Percentiles rank a stretch among this genome's conserved stretches.
Evolutionary conservation across 129 eudicot genomes (phyloP).

Genomic region (Heracleum sosnowskyi): DNA sequence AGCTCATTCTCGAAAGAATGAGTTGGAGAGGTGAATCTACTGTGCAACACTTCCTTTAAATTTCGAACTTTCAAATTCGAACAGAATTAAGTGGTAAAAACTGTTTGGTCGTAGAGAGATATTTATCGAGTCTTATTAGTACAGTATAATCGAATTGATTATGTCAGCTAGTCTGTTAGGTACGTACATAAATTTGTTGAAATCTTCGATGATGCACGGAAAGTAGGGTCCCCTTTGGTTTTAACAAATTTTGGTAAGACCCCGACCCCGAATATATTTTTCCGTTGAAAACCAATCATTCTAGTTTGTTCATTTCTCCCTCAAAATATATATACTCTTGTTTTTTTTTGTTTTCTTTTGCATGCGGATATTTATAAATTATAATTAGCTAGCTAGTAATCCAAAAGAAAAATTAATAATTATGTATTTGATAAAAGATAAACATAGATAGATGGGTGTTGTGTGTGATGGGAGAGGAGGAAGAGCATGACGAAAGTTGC

Average conservation of each 20-base stretch:
- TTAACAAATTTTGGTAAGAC: neutral
- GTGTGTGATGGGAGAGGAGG: neutral
- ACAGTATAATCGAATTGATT: too few relatives aligned
- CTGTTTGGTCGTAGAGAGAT: too few relatives aligned
- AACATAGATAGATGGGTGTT: neutral
- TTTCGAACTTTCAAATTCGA: too few relatives aligned
- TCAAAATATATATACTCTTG: neutral
- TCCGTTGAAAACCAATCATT: neutral
- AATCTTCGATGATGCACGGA: neutral
- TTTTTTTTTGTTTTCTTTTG: neutral
- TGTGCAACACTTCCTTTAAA: too few relatives aligned
- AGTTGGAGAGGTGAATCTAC: too few relatives aligned
- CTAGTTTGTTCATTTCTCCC: neutral
- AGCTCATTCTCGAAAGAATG: too few relatives aligned
- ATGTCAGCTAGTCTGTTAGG: neutral
- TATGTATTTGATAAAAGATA: too few relatives aligned
- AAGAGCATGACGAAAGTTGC: conserved; percentile 8
- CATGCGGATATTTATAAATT: neutral
- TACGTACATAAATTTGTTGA: neutral
- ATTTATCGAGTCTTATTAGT: too few relatives aligned
- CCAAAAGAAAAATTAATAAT: neutral
- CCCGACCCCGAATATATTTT: neutral
- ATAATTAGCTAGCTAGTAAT: neutral
- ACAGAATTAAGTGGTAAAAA: too few relatives aligned
- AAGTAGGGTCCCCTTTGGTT: neutral